Conservation (phyloP, 2,329 filamentous ascomycete species). For the Fusarium hostae region DNA sequence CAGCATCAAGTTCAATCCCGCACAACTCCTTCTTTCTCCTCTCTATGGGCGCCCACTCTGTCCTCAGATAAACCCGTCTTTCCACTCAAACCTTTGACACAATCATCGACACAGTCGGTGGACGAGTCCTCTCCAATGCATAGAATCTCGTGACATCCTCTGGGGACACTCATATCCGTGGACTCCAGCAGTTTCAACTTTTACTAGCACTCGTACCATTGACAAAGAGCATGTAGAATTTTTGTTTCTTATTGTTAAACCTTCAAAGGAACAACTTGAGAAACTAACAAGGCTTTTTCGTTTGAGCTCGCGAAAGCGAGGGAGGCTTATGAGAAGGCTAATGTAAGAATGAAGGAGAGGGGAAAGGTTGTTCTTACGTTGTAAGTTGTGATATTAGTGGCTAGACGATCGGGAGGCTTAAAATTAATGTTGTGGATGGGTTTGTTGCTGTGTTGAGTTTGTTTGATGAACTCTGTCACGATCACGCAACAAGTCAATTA, state of each 20-base stretch:
- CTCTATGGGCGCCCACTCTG: slow-evolving; percentile 44
- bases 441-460: not conserved
- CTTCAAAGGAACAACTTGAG: not conserved
- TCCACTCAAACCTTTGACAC: slow-evolving; percentile 32
- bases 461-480: not conserved
- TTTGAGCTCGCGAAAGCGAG: slow-evolving; percentile 1
- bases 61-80: slow-evolving; percentile 30
- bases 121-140: slow-evolving; percentile 41
- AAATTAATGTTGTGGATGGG: not conserved
- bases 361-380: slow-evolving; percentile 19
- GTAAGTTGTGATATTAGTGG: fast-evolving
- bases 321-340: slow-evolving; percentile 3
- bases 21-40: slow-evolving; percentile 15
- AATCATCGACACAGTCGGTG: slow-evolving; percentile 48
- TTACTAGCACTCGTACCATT: not conserved
- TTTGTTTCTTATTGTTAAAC: slow-evolving; percentile 11
- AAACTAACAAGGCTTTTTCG: too few species aligned
- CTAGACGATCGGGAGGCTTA: fast-evolving
- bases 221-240: slow-evolving; percentile 4
- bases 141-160: slow-evolving; percentile 45
- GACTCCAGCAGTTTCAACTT: slow-evolving; percentile 26
- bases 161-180: slow-evolving; percentile 37
- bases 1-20: slow-evolving; percentile 43
- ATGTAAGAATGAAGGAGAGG: slow-evolving; percentile 5
- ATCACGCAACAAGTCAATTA: not conserved